Base-by-base conservation (phyloP, 495 filamentous ascomycete genomes). In the Penicillium roqueforti region DNA sequence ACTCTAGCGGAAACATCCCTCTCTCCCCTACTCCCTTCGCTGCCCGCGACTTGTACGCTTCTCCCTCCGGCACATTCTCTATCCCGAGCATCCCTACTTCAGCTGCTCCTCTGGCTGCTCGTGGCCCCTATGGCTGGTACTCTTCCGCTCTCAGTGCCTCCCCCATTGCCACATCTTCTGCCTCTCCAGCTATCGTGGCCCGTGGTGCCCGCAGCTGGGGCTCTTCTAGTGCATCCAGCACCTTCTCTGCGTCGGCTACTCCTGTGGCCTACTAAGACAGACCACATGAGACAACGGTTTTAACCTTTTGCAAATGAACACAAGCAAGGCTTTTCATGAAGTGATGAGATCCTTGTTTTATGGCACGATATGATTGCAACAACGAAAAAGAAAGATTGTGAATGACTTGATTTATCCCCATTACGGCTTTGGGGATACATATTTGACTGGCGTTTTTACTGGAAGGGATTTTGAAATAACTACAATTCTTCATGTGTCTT, bases 401-500 rank as follows among this genome's bases (percentile, higher is more conserved):
- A 48, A 50, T 39, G 47, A 38, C 41, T 47, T 59, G 34, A 44
- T 34, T 32, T 55, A 28, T 46, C 26, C 23, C 19, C 40, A 46
- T 51, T 14, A 26, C 22, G 23, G 25, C 3, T 46, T 20, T 41
- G 51, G 41, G 46, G 26, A 36, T 42, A 52, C 56, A 59, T 62
- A 38, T 40, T 51, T 39, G 37, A 41, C 26, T 13, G 60, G 60
- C 34, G 60, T 56, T 53, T 54, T 61, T 47, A 41, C 29, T 16
- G 36, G 39, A 18, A 29, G 41, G 16, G 20, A 34, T 32, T 48
- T 43, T 38, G 16, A 28, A 23, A 22, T 22, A 32, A 51, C 36
- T 47, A 29, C 29, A 23, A 38, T 62, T 60, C 53, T 51, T 25
- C 37, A 18, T 53, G 19, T 62, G 57, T 62, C 56, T 57, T 49